Evolutionary conservation across 306 rosid genomes (phyloP).

Genomic region (Trifolium subterraneum): DNA sequence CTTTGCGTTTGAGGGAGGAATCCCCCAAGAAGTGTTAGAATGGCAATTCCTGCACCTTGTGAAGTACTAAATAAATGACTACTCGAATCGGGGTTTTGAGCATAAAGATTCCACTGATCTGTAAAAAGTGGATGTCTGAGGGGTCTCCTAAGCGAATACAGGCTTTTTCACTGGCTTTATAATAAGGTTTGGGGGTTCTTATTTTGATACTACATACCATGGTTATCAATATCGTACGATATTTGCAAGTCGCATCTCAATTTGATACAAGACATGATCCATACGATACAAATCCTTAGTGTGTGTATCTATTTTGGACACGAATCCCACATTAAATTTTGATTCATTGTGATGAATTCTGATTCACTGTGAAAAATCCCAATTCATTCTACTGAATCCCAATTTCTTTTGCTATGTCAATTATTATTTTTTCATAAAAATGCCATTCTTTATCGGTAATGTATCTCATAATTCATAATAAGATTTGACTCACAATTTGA

Average conservation of each 20-base stretch:
- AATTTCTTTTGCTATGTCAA: background rate
- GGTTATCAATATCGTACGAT: background rate
- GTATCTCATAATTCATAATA: background rate
- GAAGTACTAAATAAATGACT: too few relatives aligned
- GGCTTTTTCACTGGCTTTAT: too few relatives aligned
- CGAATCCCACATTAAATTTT: background rate
- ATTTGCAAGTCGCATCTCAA: background rate
- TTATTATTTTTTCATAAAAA: background rate
- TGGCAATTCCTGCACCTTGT: too few relatives aligned
- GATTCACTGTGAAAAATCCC: background rate
- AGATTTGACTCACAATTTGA: background rate
- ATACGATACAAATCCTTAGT: background rate
- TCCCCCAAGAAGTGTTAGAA: too few relatives aligned
- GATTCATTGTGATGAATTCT: too few relatives aligned
- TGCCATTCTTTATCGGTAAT: background rate
- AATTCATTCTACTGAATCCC: background rate
- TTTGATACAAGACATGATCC: background rate
- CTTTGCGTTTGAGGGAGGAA: too few relatives aligned
- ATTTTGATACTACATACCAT: background rate
- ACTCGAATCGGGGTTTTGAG: too few relatives aligned
- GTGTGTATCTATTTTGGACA: background rate
- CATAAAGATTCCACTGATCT: too few relatives aligned
- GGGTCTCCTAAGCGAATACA: too few relatives aligned
- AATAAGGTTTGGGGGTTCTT: slow-evolving; percentile 4
- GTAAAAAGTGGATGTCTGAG: too few relatives aligned